Evolutionary conservation across 169 alveolate genomes (phyloP).

Genomic region (Cryptosporidium viatorum): DNA sequence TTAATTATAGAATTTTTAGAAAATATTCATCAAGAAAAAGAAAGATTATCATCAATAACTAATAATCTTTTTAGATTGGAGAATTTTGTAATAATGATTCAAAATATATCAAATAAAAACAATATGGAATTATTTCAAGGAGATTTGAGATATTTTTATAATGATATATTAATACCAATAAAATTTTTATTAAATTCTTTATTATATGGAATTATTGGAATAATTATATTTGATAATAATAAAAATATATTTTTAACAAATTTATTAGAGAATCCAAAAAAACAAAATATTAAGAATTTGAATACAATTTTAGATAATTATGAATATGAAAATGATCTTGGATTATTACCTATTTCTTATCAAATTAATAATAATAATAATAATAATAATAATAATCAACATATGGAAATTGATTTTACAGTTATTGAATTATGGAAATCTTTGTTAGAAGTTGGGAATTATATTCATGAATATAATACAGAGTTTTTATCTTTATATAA

Average conservation of each 20-base stretch:
- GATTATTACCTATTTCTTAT: not conserved
- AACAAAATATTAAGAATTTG: not conserved
- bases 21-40: not conserved
- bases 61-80: not conserved
- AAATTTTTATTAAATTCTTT: slow-evolving; percentile 24
- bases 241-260: not conserved
- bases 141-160: not conserved
- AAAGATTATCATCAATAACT: no score
- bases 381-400: no score
- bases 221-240: not conserved
- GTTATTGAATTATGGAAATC: slow-evolving; percentile 21
- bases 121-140: slow-evolving; percentile 2
- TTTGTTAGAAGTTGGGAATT: slow-evolving; percentile 16
- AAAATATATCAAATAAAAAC: slow-evolving; percentile 6
- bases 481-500: not conserved
- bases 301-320: not conserved
- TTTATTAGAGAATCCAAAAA: not conserved
- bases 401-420: not conserved
- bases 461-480: slow-evolving; percentile 29
- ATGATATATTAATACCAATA: slow-evolving; percentile 33
- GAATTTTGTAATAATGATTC: not conserved
- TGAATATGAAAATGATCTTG: slow-evolving; percentile 3
- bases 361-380: not conserved
- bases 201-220: not conserved
- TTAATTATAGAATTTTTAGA: not conserved